phyloP scores from a whole-genome alignment of 257 asterid species.

The Rehmannia glutinosa region DNA sequence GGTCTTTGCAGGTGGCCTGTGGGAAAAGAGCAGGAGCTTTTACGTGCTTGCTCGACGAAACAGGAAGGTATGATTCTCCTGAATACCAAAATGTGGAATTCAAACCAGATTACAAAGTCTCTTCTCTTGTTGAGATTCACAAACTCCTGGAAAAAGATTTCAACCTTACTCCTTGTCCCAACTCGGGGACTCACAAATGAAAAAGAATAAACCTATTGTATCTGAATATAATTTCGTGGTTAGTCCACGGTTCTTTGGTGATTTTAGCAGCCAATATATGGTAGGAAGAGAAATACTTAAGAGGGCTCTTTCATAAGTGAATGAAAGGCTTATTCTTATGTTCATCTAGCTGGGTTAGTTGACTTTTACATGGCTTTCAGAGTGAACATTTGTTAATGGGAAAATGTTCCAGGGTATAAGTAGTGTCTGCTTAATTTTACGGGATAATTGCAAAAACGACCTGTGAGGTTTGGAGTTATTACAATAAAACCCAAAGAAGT shows the following conservation, averaged over 20 bases:
- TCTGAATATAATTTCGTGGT: neutral
- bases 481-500: too few relatives aligned
- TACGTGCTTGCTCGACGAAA: conserved; percentile 89
- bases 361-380: neutral
- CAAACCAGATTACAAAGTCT: conserved; percentile 79
- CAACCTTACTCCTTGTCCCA: conserved; percentile 47
- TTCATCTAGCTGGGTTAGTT: neutral
- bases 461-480: too few relatives aligned
- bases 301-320: conserved; percentile 7
- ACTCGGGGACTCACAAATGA: conserved; percentile 6
- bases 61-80: conserved; percentile 74
- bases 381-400: neutral
- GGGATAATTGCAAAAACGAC: too few relatives aligned
- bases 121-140: conserved; percentile 65
- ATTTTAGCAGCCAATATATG: neutral
- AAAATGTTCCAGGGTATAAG: neutral
- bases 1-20: conserved; percentile 68
- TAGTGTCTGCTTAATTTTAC: neutral
- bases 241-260: neutral
- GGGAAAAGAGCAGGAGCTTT: conserved; percentile 91
- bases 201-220: neutral
- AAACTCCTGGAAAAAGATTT: conserved; percentile 56
- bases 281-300: neutral
- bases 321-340: neutral
- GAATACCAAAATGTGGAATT: conserved; percentile 44